These are phyloP conservation scores for Annona cherimola DNA, from an alignment of 164 flowering plant genomes.

Conservation along the genomic window DNA sequence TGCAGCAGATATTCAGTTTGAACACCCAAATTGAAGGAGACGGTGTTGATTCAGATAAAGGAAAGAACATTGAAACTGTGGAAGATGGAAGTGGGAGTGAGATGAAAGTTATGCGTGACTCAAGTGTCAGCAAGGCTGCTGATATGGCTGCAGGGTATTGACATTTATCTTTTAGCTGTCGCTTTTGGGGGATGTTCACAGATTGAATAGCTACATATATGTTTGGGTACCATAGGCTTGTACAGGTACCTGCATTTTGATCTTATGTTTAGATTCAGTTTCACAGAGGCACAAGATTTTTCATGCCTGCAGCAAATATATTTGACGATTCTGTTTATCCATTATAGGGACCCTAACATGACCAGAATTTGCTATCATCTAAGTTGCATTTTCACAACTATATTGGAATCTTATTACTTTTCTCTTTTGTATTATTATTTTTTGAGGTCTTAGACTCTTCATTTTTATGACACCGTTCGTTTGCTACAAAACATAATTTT, in stretches of 20 bases:
- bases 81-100: constrained; percentile 50
- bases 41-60: constrained; percentile 53
- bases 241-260: background rate
- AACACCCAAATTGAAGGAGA: constrained; percentile 47
- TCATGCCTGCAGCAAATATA: background rate
- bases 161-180: background rate
- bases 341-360: background rate
- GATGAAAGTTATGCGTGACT: constrained; percentile 64
- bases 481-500: too few species aligned
- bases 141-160: constrained; percentile 96
- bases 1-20: constrained; percentile 69
- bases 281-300: background rate
- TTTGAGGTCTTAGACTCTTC: background rate
- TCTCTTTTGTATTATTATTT: too few species aligned
- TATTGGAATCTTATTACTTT: background rate
- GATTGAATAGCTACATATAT: background rate
- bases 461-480: background rate
- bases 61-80: constrained; percentile 66
- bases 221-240: background rate
- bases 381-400: background rate
- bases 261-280: background rate
- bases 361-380: background rate
- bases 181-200: background rate
- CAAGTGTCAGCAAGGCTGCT: constrained; percentile 95
- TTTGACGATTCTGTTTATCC: background rate